These are phyloP conservation scores for Sungouiella blattae DNA, from an alignment of 805 yeast species.

Conservation along the genomic window DNA sequence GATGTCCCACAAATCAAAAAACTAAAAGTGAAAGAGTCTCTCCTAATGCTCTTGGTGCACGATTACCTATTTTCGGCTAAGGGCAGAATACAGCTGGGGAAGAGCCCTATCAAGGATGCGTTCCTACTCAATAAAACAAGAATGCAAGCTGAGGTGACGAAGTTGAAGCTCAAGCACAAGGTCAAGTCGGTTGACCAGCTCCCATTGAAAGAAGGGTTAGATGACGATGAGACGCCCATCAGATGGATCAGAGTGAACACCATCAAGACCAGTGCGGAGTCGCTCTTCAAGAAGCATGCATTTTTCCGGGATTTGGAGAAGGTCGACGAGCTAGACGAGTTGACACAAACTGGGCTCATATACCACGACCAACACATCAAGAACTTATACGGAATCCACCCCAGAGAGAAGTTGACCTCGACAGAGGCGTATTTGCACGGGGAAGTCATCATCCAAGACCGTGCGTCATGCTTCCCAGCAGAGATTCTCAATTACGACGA, in stretches of 20 bases:
- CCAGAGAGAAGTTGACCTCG: constrained; percentile 64
- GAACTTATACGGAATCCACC: constrained; percentile 76
- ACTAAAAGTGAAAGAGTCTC: constrained; percentile 44
- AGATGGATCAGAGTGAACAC: constrained; percentile 80
- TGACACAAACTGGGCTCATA: constrained; percentile 49
- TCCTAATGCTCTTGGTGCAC: constrained; percentile 68
- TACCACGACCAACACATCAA: constrained; percentile 75
- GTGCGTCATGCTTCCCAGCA: constrained; percentile 97
- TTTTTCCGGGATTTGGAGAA: constrained; percentile 42
- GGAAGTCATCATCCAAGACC: constrained; percentile 83
- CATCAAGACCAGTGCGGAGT: constrained; percentile 43
- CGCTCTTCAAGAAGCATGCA: constrained; percentile 32
- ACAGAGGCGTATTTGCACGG: constrained; percentile 73
- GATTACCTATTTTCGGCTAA: constrained; percentile 72
- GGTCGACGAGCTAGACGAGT: constrained; percentile 44
- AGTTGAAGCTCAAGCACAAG: constrained; percentile 68
- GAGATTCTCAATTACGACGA: constrained; percentile 62
- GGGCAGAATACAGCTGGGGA: constrained; percentile 86
- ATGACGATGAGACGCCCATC: constrained; percentile 66
- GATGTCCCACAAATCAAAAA: constrained; percentile 38
- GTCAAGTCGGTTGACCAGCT: constrained; percentile 53
- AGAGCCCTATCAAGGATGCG: constrained; percentile 80
- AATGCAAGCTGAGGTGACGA: constrained; percentile 75
- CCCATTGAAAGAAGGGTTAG: constrained; percentile 36
- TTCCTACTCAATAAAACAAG: constrained; percentile 76